phyloP scores from a whole-genome alignment of 495 filamentous ascomycete genomes.

The Penicillium verhagenii region DNA sequence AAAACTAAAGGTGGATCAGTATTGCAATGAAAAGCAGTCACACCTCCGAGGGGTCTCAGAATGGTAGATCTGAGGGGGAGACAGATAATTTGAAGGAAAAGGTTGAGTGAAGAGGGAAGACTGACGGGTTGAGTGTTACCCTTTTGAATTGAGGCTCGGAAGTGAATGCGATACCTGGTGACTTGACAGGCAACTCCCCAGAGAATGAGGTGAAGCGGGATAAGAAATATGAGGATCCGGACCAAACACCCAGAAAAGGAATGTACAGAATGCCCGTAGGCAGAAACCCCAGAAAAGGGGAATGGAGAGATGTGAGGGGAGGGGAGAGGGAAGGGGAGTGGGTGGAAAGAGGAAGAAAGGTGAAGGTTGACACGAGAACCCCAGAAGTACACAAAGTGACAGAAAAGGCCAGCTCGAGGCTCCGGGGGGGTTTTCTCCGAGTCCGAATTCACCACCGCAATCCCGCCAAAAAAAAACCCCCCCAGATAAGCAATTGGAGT shows the following conservation, averaged over 20 bases:
- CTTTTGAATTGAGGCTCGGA: slow-evolving; percentile 9
- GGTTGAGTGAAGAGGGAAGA: neutral
- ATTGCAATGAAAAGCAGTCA: slow-evolving; percentile 8
- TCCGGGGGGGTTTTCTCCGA: slow-evolving; percentile 35
- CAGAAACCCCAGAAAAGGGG: slow-evolving; percentile 8
- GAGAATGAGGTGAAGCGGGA: slow-evolving; percentile 4
- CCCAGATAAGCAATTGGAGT: neutral
- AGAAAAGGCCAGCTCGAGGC: slow-evolving; percentile 33
- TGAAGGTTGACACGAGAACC: slow-evolving; percentile 30
- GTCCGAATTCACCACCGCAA: slow-evolving; percentile 11
- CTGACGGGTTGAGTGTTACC: slow-evolving; percentile 2
- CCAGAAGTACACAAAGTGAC: slow-evolving; percentile 34
- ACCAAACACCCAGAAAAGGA: slow-evolving; percentile 15
- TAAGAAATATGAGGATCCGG: slow-evolving; percentile 9
- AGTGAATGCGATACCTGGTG: slow-evolving; percentile 1
- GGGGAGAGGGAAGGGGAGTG: slow-evolving; percentile 7
- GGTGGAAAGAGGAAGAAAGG: slow-evolving; percentile 13
- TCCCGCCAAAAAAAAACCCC: neutral
- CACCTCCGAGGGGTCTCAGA: neutral
- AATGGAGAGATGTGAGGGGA: slow-evolving; percentile 12
- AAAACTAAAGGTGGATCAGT: slow-evolving; percentile 17
- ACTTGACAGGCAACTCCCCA: slow-evolving; percentile 12
- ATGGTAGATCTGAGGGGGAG: neutral
- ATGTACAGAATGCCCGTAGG: slow-evolving; percentile 19
- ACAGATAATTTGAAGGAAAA: neutral